A percentile compares a stretch with the other conserved stretches of the same genome.
Evolutionary conservation across 2,329 filamentous ascomycete genomes (phyloP).

Genomic region (Helotiales sp.): DNA sequence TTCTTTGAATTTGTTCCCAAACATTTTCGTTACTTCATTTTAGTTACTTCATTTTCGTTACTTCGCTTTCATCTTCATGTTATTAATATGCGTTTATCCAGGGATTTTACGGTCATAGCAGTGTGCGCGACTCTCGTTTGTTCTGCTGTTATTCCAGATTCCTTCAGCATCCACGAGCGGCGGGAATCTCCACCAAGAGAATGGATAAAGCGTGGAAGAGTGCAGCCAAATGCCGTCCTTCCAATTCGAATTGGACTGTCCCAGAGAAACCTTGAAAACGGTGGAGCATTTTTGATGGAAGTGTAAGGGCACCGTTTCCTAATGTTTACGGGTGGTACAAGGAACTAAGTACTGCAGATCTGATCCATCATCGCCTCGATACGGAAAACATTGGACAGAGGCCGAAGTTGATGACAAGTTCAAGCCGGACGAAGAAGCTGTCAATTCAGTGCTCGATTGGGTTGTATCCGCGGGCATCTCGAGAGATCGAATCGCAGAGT

Average conservation of each 20-base stretch:
- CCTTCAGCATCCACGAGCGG: constrained; percentile 32
- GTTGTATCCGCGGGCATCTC: constrained; percentile 43
- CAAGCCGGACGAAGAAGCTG: constrained; percentile 41
- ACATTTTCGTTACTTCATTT: no score
- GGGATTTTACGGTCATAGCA: background rate
- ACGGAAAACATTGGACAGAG: constrained; percentile 29
- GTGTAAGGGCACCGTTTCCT: constrained; percentile 28
- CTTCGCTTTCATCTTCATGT: background rate
- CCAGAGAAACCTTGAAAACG: constrained; percentile 51
- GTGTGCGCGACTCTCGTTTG: background rate
- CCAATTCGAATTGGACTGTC: constrained; percentile 52
- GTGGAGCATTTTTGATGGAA: constrained; percentile 49
- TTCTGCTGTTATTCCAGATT: constrained; percentile 8
- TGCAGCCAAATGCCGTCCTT: constrained; percentile 37
- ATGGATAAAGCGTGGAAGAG: constrained; percentile 31
- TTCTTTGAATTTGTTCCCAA: no score
- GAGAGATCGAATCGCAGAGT: constrained; percentile 41
- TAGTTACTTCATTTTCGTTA: background rate
- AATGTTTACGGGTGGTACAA: no score
- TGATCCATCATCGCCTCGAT: constrained; percentile 33
- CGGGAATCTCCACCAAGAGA: constrained; percentile 23
- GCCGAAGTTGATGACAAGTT: constrained; percentile 36
- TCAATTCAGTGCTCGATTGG: constrained; percentile 44
- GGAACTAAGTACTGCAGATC: constrained; percentile 22
- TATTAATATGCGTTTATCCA: background rate